A percentile compares a stretch with the other conserved stretches of the same genome.
Evolutionary conservation across 441 rosid genomes (phyloP).

Genomic region (Erodium chrysanthum): DNA sequence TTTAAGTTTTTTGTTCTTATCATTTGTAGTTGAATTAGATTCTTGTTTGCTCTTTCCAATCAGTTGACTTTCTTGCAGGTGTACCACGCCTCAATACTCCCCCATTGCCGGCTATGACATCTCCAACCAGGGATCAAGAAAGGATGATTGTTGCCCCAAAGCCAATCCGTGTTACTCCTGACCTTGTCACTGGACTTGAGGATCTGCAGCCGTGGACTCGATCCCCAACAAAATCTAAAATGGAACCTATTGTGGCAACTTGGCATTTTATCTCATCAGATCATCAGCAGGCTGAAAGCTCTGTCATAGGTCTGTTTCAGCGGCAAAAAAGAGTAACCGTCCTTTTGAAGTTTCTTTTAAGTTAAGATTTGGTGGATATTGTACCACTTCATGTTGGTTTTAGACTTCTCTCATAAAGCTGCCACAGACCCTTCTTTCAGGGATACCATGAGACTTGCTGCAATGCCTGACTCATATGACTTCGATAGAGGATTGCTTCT

Average conservation of each 20-base stretch:
- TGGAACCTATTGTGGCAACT: slow-evolving; percentile 75
- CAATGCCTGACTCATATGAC: slow-evolving; percentile 96
- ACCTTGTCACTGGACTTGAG: slow-evolving; percentile 66
- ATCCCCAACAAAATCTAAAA: slow-evolving; percentile 92
- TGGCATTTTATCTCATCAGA: slow-evolving; percentile 66
- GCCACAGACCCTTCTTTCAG: slow-evolving; percentile 95
- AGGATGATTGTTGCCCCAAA: slow-evolving; percentile 69
- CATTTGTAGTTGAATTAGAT: slow-evolving; percentile 16
- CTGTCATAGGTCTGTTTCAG: slow-evolving; percentile 53
- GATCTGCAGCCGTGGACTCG: slow-evolving; percentile 99
- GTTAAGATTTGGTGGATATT: background rate
- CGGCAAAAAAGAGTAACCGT: slow-evolving; percentile 14
- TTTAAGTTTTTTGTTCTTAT: slow-evolving; percentile 12
- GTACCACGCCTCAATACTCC: slow-evolving; percentile 96
- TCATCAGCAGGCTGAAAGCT: slow-evolving; percentile 40
- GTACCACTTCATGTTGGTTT: background rate
- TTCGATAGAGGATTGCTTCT: slow-evolving; percentile 95
- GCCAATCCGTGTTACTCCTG: slow-evolving; percentile 81
- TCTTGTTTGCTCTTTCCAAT: slow-evolving; percentile 20
- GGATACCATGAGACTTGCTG: slow-evolving; percentile 75
- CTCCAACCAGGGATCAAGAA: slow-evolving; percentile 49
- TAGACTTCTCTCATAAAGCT: slow-evolving; percentile 91
- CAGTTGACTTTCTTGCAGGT: slow-evolving; percentile 40
- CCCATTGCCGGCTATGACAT: slow-evolving; percentile 51
- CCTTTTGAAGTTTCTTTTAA: background rate